Base-by-base conservation (phyloP, 805 yeast genomes). In the Candida ortonii region DNA sequence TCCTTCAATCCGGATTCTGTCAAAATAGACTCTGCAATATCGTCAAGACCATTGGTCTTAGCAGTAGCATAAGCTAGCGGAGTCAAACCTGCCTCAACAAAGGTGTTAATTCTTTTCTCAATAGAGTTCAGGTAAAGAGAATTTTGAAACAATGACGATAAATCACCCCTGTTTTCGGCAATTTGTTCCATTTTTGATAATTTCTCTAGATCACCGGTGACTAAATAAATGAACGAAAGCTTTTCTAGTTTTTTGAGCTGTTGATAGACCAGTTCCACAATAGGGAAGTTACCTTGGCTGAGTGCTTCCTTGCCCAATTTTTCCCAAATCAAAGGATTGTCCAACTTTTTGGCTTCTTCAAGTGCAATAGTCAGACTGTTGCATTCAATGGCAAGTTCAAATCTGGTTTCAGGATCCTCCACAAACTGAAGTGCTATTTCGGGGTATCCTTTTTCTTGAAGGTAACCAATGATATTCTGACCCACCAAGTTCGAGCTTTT, bases 381-480 rank as follows among this genome's bases (percentile, higher is more conserved):
- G 57, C 95, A 85, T 65, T 93, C 97, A 43, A 93, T 70, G 16
- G 98, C 97, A 50, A 93, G 72, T 51, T 93, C 98, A 53, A 93
- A 90, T 62, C 96, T 78, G 25, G 97, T 86, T 60, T 89, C 96
- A 5, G 97, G 83, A 59, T 93, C 98, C 63, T 88, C 84, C 34
- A 93, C 98, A 56, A 93, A 94, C 62, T 90, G 97, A 43, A 93
- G 71, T 3, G 99, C 98, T 61, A 93, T 80, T 64, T 93, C 99
- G 17, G 98, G 97, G 59, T 83, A 90, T 2, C 98, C 99, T 56
- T 86, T 78, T 67, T 89, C 83, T 61, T 93, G 95, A 53, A 93
- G 72, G 60, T 90, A 93, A 4, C 94, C 93, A 59, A 93, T 89
- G 56, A 93, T 93, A 59, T 89, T 87, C 67, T 94, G 97, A 46